Base-by-base conservation (phyloP, 2,329 filamentous ascomycete species). In the Tolypocladium capitatum region DNA sequence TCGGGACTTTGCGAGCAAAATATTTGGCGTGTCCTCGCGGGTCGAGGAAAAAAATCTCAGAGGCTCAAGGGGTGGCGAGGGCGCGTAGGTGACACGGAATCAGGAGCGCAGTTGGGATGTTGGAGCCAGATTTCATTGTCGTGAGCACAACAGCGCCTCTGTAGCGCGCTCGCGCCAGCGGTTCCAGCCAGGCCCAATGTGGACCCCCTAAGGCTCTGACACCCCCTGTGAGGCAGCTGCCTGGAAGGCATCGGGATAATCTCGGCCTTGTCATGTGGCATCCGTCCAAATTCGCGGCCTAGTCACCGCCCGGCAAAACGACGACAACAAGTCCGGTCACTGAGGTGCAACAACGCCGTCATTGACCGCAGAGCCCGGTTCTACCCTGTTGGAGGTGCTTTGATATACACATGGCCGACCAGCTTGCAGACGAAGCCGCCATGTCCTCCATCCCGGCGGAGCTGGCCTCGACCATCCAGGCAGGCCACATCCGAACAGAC, bases 381-480 rank as follows among this genome's bases (percentile, higher is more conserved):
- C 9, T 8, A 28, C 6, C 18, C 16, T 3, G 5, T 18, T 13
- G 18, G 20, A 10, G 4, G 18, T 7, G 10, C 16, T 3, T 42
- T 24, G 21, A 11, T 28, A 41, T n/a, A 18, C 24, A 28, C 4
- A 27, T 28, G 8, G 20, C 18, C 45, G 20, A 33, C 38, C 14
- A 32, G 5, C 4, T 18, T 7, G 31, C 21, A 7, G 33, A 46
- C 32, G 14, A 35, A 42, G 45, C 46, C 47, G 58, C 45, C 49
- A 84, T 84, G 32, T 67, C 68, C 28, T 73, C 76, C n/a, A 64
- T 78, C 18, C 74, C 80, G 27, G 66, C 80, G 24, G 80, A 92
- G 61, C 68, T 91, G 49, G 85, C 86, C 42, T 85, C 86, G 58
- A 84, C 84, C 32, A 71, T 95, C 54, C 90, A 96, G 65, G 81